phyloP scores from a whole-genome alignment of 2,329 filamentous ascomycete genomes.

The Penicillium sp. region DNA sequence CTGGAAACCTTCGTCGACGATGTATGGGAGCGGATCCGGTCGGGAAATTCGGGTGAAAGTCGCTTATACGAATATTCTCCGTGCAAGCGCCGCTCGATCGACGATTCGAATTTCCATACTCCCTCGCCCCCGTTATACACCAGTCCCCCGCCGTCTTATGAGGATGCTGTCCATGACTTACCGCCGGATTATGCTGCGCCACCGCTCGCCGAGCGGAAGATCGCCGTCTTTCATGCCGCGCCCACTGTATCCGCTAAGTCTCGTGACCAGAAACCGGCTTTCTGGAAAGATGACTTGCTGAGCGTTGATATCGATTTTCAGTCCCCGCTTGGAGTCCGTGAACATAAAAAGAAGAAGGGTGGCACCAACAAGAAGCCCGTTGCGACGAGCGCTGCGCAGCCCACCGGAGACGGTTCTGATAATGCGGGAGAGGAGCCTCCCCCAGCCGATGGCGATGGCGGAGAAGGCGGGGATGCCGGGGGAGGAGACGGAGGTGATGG shows the following conservation, averaged over 20 bases:
- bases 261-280: conserved; percentile 4
- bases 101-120: conserved; percentile 11
- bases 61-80: not conserved
- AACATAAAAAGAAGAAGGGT: conserved; percentile 34
- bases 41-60: not conserved
- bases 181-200: conserved; percentile 32
- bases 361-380: conserved; percentile 16
- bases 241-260: conserved; percentile 6
- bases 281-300: conserved; percentile 6
- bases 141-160: conserved; percentile 29
- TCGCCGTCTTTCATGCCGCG: conserved; percentile 5
- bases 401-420: conserved; percentile 21
- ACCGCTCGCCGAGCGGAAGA: conserved; percentile 24
- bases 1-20: conserved; percentile 9
- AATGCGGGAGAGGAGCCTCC: conserved; percentile 22
- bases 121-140: conserved; percentile 19
- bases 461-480: conserved; percentile 29
- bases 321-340: conserved; percentile 23
- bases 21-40: conserved; percentile 7
- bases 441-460: conserved; percentile 28
- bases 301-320: conserved; percentile 24
- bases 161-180: conserved; percentile 29
- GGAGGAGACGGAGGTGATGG: conserved; percentile 28
- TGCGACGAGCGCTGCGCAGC: conserved; percentile 10
- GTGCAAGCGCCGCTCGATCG: not conserved